A percentile compares a stretch with the other conserved stretches of the same genome.
Evolutionary conservation across 768 basidiomycete species (phyloP).

Genomic region (Rhodotorula graminis): DNA sequence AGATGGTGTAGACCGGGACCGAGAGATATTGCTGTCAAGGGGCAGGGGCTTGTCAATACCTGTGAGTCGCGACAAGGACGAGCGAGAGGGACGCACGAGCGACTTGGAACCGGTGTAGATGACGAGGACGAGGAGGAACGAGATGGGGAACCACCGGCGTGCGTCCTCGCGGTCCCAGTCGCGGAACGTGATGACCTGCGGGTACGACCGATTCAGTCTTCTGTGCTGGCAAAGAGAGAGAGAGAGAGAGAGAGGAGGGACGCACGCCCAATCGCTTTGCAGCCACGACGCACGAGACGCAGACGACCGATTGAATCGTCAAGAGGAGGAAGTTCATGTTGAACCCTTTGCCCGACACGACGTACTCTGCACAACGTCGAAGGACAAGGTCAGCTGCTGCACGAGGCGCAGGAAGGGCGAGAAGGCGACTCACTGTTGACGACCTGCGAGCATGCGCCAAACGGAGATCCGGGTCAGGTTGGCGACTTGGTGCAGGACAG

Average conservation of each 20-base stretch:
- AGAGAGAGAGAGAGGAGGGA: neutral
- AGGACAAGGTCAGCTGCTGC: neutral
- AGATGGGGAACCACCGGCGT: conserved; percentile 90
- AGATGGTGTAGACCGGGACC: conserved; percentile 92
- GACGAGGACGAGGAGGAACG: conserved; percentile 80
- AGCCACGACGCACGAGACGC: conserved; percentile 65
- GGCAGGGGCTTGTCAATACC: too few species aligned
- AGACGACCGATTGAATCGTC: conserved; percentile 83
- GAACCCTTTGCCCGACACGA: conserved; percentile 87
- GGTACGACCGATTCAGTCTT: neutral
- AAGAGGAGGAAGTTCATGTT: conserved; percentile 96
- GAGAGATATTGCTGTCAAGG: conserved; percentile 80
- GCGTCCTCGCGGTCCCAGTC: conserved; percentile 77
- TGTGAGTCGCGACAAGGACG: too few species aligned
- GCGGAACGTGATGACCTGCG: conserved; percentile 69
- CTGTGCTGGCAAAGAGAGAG: too few species aligned
- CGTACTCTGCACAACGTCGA: conserved; percentile 57
- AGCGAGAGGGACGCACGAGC: conserved; percentile 60
- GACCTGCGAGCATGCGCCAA: neutral
- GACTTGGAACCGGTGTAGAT: conserved; percentile 98
- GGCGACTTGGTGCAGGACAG: neutral
- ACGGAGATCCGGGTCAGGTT: neutral
- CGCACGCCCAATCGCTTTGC: conserved; percentile 64
- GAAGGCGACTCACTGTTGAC: conserved; percentile 7
- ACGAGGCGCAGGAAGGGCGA: neutral